Base-by-base conservation (phyloP, 73 alveolate genomes). In the Stentor roeselii region DNA sequence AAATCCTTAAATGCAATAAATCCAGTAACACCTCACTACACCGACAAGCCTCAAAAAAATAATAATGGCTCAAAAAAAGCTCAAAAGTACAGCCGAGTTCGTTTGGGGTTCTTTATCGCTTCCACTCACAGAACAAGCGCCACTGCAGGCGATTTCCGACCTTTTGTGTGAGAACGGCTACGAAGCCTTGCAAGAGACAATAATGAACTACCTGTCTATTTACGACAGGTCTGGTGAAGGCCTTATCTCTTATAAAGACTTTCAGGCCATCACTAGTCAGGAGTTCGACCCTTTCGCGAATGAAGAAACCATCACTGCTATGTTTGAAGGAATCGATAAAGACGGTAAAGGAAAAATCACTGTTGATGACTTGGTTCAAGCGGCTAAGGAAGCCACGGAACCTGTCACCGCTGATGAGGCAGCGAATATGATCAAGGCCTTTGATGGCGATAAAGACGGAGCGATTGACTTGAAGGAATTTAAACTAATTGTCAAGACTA, bases 251-350 rank as follows among this genome's bases (percentile, higher is more conserved):
- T 67, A 21, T 67, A 67, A 67, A 40, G 80, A 67, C 37, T 67
- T 67, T 32, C 41, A 67, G 27, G 11, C 80, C 21, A 67, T 67
- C 41, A 21, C 41, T 40, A 2, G 80, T 1, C 41, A 36, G 14
- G 37, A 67, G 15, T 67, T 67, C 42, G 80, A 67, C 80, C 80
- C 80, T 67, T 67, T 67, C 37, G 80, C 80, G 14, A 32, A 67
- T 67, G 80, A 32, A 30, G 80, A 67, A 3, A 21, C 80, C 41
- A 1, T 67, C 27, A 30, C n/a, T 27, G 37, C 42, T 67, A 1
- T 67, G 14, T 67, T 67, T 32, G 37, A n/a, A 27, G 41, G n/a
- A 21, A 27, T 67, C 34, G 80, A 67, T 67, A 21, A 67, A 34
- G 15, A 21, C 1, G 21, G 34, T 36, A 67, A 67, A 30, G 80